phyloP scores from a whole-genome alignment of 192 early-diverging fungal genomes.

The Kickxella alabastrina region DNA sequence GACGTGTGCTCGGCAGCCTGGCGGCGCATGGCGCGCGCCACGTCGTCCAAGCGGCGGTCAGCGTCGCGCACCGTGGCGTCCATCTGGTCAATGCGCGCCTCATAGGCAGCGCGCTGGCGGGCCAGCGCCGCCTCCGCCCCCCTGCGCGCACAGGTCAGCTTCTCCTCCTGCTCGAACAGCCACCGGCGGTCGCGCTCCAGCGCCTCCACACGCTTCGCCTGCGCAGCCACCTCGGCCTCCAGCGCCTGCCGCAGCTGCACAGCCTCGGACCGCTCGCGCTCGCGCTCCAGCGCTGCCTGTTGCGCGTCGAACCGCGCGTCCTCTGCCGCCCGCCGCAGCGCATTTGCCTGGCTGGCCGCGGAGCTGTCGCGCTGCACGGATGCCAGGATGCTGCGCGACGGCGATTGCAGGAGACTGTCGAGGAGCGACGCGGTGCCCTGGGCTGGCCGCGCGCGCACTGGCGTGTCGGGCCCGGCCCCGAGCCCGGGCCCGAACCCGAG shows the following conservation, averaged over 20 bases:
- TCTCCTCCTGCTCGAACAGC: constrained; percentile 57
- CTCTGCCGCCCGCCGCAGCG: constrained; percentile 15
- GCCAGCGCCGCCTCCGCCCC: constrained; percentile 54
- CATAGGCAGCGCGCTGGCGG: constrained; percentile 28
- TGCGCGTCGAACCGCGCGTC: constrained; percentile 35
- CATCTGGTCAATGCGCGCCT: constrained; percentile 32
- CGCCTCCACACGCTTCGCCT: constrained; percentile 51
- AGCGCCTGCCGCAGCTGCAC: constrained; percentile 13
- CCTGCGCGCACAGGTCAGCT: constrained; percentile 26
- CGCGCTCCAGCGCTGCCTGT: constrained; percentile 34
- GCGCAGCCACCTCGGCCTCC: constrained; percentile 28
- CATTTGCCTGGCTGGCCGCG: constrained; percentile 7
- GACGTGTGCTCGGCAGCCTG: constrained; percentile 11
- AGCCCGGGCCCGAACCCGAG: too few relatives aligned
- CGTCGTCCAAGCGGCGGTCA: constrained; percentile 12
- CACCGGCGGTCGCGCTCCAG: constrained; percentile 60
- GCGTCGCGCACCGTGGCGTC: constrained; percentile 1
- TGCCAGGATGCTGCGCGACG: constrained; percentile 25
- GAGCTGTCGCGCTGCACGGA: constrained; percentile 14
- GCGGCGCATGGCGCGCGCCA: constrained; percentile 1
- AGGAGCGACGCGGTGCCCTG: constrained; percentile 3
- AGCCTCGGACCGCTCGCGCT: constrained; percentile 33
- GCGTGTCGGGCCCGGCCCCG: constrained; percentile 27
- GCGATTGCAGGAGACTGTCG: constrained; percentile 16
- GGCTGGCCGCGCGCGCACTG: constrained; percentile 3